A percentile compares a stretch with the other conserved stretches of the same genome.
Conservation (phyloP, 129 eudicot genomes). For the Artemisia annua region DNA sequence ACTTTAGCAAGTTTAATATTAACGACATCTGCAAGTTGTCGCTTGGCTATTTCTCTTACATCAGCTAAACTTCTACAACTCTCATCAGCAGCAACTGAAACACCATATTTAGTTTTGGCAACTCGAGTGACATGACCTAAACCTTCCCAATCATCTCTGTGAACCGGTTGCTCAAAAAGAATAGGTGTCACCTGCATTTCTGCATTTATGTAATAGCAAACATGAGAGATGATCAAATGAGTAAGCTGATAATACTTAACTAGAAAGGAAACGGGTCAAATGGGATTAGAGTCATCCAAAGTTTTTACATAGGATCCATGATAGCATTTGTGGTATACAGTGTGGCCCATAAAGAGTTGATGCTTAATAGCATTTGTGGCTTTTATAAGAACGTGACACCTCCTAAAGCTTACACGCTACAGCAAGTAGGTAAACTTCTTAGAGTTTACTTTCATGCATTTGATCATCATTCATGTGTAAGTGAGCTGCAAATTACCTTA, state of each 20-base stretch:
- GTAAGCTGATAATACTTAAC: too few relatives aligned
- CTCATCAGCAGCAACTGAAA: slow-evolving; percentile 93
- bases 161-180: slow-evolving; percentile 97
- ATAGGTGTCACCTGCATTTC: slow-evolving; percentile 85
- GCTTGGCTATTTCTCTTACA: slow-evolving; percentile 59
- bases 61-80: slow-evolving; percentile 82
- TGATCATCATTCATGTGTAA: background rate
- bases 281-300: too few relatives aligned
- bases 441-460: background rate
- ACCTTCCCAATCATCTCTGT: slow-evolving; percentile 94
- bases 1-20: slow-evolving; percentile 90
- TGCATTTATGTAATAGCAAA: slow-evolving; percentile 26
- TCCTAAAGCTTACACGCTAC: background rate
- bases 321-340: background rate
- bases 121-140: slow-evolving; percentile 60
- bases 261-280: too few relatives aligned
- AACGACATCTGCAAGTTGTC: slow-evolving; percentile 75
- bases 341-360: background rate
- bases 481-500: background rate
- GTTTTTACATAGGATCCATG: background rate
- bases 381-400: background rate
- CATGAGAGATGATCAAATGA: background rate
- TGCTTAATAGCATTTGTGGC: background rate
- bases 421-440: background rate
- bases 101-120: slow-evolving; percentile 74